phyloP scores from a whole-genome alignment of 2,329 filamentous ascomycete species.

The Ambrosiella xylebori region DNA sequence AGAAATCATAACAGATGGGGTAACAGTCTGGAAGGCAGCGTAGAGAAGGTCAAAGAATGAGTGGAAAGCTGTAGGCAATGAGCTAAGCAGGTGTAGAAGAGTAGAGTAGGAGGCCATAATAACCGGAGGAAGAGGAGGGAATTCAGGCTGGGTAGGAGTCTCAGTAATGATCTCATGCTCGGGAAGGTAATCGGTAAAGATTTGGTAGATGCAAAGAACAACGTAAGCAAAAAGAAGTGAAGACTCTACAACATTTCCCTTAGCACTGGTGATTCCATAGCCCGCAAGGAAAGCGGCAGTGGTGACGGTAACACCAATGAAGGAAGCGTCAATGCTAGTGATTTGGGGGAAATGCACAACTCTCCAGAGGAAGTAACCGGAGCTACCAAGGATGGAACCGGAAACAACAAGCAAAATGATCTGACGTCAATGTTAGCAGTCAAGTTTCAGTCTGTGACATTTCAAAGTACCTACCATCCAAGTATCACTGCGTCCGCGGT shows the following conservation, averaged over 20 bases:
- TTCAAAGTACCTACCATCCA: conserved; percentile 56
- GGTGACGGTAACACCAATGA: conserved; percentile 85
- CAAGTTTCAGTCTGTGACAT: neutral
- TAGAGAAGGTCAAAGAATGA: conserved; percentile 74
- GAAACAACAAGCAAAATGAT: conserved; percentile 78
- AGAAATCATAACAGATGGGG: conserved; percentile 87
- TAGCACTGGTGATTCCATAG: conserved; percentile 84
- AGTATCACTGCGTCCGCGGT: conserved; percentile 78
- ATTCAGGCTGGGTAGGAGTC: conserved; percentile 52
- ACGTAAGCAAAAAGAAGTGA: conserved; percentile 92
- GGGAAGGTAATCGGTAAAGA: conserved; percentile 94
- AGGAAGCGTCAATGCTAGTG: conserved; percentile 74
- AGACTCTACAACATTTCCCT: conserved; percentile 88
- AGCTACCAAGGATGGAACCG: conserved; percentile 79
- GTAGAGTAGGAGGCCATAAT: conserved; percentile 98
- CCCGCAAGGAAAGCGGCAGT: conserved; percentile 83
- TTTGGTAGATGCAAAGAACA: conserved; percentile 97
- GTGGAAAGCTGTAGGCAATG: conserved; percentile 66
- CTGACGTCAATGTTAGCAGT: conserved; percentile 31
- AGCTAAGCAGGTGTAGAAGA: conserved; percentile 64
- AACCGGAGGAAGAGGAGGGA: conserved; percentile 88
- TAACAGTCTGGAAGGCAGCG: conserved; percentile 87
- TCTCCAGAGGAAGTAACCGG: conserved; percentile 90
- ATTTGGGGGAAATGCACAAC: conserved; percentile 88
- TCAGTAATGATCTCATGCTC: conserved; percentile 39